Evolutionary conservation across 192 early-diverging fungal genomes (phyloP), one percentile per base, ranked within the genome.

Genomic region (Backusella parvicylindrica): DNA sequence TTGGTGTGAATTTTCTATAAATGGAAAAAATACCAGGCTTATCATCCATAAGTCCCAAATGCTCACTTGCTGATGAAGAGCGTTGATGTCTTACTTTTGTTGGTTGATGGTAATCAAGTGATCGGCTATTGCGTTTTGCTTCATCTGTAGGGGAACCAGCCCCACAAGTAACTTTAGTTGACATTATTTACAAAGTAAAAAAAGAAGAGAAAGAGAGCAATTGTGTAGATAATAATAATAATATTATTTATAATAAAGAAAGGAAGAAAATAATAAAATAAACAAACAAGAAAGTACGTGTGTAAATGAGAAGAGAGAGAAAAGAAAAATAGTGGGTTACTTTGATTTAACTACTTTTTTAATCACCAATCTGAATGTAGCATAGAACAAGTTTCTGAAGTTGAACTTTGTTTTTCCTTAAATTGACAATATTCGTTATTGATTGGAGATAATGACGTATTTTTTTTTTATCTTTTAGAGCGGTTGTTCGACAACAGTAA

Each of bases 111-210:
- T 41, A 40, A 40, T 70, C 69, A 70, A 49, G 69, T 23, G 41
- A 70, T 23, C 69, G 69, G 1, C 21, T 40, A 35, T 70, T 37
- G 12, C 41, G 38, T 70, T 70, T 70, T 41, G 69, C 40, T 33
- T 68, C 66, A 38, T 68, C 33, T 23, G 33, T n/a, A 13, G 36
- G 36, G 66, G 66, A 68, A 68, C 66, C 66, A 68, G 66, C 66
- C 66, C 66, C 66, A 37, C 33, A 68, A 36, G n/a, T 68, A 8
- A 68, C 36, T 21, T 21, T 68, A 21, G 33, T 26, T 37, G 36
- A 68, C 66, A 68, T 68, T 68, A 37, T 68, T 36, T 38, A 36
- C 33, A 36, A 11, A 36, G 15, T 23, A 26, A 26, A 2, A 66
- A 66, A 35, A 16, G 30, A 36, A 66, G n/a, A 66, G 32, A 67